Conservation (phyloP, 2,329 filamentous ascomycete species). For the Sarocladium brachiariae region DNA sequence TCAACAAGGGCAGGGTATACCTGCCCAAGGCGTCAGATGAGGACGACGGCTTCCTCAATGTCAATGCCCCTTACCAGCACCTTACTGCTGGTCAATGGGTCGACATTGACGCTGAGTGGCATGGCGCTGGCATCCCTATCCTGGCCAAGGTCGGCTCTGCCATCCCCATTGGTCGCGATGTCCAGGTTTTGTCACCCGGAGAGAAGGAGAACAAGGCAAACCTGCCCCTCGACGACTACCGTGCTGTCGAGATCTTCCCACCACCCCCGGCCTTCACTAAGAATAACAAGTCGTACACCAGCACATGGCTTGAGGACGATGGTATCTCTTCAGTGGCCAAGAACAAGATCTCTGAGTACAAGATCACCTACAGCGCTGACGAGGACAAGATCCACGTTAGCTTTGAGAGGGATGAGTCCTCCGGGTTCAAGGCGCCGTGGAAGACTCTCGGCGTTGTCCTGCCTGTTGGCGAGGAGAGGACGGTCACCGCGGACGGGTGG, state of each 20-base stretch:
- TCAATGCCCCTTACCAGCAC: conserved; percentile 54
- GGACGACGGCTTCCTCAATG: conserved; percentile 54
- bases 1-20: conserved; percentile 50
- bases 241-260: conserved; percentile 37
- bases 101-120: conserved; percentile 33
- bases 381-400: conserved; percentile 19
- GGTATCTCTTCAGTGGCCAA: conserved; percentile 24
- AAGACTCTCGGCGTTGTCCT: conserved; percentile 24
- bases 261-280: conserved; percentile 18
- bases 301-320: conserved; percentile 32
- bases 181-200: conserved; percentile 28
- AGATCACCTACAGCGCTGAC: conserved; percentile 18
- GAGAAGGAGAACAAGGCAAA: conserved; percentile 31
- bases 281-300: conserved; percentile 20
- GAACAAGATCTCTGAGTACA: conserved; percentile 27
- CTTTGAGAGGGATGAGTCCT: conserved; percentile 23
- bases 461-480: conserved; percentile 24
- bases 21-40: conserved; percentile 48
- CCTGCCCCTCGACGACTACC: conserved; percentile 34
- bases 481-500: conserved; percentile 11
- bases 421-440: conserved; percentile 28
- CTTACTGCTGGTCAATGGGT: conserved; percentile 37
- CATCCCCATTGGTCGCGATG: conserved; percentile 30
- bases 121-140: conserved; percentile 33
- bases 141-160: conserved; percentile 32